Evolutionary conservation across 192 early-diverging fungal genomes (phyloP).

Genomic region (Backusella luteola): DNA sequence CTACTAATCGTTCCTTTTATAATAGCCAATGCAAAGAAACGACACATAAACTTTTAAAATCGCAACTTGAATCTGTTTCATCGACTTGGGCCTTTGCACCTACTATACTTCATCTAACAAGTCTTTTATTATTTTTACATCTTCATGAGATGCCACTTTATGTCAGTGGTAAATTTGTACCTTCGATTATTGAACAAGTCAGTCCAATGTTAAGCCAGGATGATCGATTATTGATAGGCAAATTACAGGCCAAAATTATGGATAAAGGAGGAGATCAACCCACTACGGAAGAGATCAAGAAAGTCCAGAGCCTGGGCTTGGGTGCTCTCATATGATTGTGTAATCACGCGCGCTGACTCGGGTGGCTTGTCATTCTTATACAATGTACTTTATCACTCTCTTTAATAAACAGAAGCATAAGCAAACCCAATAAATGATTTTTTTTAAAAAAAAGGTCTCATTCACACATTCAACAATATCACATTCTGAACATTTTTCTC

Average conservation of each 20-base stretch:
- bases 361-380: background rate
- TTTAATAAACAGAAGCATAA: too few relatives aligned
- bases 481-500: too few relatives aligned
- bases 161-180: background rate
- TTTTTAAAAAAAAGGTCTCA: too few relatives aligned
- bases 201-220: background rate
- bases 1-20: background rate
- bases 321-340: background rate
- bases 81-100: background rate
- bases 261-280: background rate
- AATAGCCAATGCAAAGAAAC: background rate
- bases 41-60: background rate
- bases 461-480: too few relatives aligned
- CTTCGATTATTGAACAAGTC: background rate
- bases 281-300: background rate
- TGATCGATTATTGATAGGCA: background rate
- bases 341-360: background rate
- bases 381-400: background rate
- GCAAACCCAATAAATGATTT: too few relatives aligned
- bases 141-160: background rate
- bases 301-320: background rate
- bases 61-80: background rate
- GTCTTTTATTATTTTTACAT: background rate
- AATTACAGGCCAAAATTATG: background rate
- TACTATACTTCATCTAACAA: background rate